Percentiles rank a stretch among this genome's conserved stretches.
These are phyloP conservation scores for Guyanaporus albipodus DNA, from an alignment of 768 basidiomycete genomes.

Conservation along the genomic window DNA sequence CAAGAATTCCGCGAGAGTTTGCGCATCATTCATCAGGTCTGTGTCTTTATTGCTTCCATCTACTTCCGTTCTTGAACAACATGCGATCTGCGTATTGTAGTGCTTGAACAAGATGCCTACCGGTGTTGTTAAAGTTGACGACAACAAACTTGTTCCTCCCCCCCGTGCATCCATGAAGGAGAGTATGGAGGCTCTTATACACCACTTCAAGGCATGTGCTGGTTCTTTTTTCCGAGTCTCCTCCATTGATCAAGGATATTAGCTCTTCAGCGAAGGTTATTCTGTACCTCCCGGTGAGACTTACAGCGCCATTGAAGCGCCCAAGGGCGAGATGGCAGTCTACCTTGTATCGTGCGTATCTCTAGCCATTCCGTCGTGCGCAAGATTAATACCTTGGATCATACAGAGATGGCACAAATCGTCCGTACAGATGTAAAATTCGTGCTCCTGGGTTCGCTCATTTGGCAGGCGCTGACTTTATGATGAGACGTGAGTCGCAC, in stretches of 20 bases:
- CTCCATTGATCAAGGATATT: no score
- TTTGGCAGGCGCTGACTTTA: constrained; percentile 93
- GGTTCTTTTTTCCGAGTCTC: background rate
- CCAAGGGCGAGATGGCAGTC: constrained; percentile 98
- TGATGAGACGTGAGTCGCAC: constrained; percentile 80
- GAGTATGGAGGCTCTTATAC: constrained; percentile 96
- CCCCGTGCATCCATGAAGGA: constrained; percentile 99
- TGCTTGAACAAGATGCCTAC: constrained; percentile 97
- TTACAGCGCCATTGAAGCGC: constrained; percentile 96
- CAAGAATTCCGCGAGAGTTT: constrained; percentile 98
- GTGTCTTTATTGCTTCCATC: constrained; percentile 5
- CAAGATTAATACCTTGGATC: background rate
- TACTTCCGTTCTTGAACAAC: background rate
- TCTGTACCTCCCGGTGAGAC: constrained; percentile 96
- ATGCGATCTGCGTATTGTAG: constrained; percentile 35
- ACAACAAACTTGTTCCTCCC: constrained; percentile 95
- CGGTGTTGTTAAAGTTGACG: constrained; percentile 91
- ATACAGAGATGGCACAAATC: constrained; percentile 83
- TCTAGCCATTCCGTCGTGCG: background rate
- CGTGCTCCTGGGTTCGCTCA: constrained; percentile 97
- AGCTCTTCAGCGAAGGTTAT: constrained; percentile 96
- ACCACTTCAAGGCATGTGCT: constrained; percentile 87
- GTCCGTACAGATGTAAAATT: constrained; percentile 96
- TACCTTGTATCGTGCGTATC: constrained; percentile 86
- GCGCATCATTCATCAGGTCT: constrained; percentile 75